Conservation (phyloP, 208 protist species). For the Herpetomonas tarakana region DNA sequence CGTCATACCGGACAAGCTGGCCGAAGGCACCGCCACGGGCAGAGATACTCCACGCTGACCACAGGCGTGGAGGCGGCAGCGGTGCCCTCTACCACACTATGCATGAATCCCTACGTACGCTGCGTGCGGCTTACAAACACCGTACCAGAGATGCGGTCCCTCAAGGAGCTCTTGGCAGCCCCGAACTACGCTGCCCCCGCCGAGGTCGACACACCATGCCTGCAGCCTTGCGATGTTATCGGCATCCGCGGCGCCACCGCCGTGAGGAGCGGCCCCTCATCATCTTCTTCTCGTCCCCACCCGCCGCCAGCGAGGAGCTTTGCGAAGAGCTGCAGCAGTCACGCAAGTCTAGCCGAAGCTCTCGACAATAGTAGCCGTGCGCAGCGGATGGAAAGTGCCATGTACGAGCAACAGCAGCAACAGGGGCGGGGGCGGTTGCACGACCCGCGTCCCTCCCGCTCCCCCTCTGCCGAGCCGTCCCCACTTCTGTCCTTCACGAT, state of each 20-base stretch:
- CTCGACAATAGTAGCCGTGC: too few species aligned
- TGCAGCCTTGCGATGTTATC: constrained; percentile 18
- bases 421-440: too few species aligned
- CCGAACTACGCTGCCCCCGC: constrained; percentile 15
- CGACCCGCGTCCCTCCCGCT: too few species aligned
- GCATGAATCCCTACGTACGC: constrained; percentile 57
- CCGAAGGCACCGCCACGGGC: not conserved
- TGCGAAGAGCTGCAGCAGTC: not conserved
- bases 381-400: too few species aligned
- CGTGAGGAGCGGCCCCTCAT: not conserved
- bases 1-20: not conserved
- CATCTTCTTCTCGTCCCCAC: too few species aligned
- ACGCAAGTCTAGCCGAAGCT: too few species aligned
- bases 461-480: too few species aligned
- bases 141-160: constrained; percentile 35
- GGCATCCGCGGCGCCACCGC: constrained; percentile 5
- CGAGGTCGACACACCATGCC: constrained; percentile 55
- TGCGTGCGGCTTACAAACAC: constrained; percentile 35
- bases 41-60: too few species aligned
- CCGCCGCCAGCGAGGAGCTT: not conserved
- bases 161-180: constrained; percentile 45
- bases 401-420: too few species aligned
- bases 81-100: constrained; percentile 26
- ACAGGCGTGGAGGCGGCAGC: too few species aligned
- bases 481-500: constrained; percentile 37